phyloP scores from a whole-genome alignment of 345 rosid species.

The rapeseed (Brassica napus) region Da-Ae NC_063448.1:974501-975000 shows the following conservation, averaged over 20 bases:
- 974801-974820: constrained; percentile 40
- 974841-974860: constrained; percentile 97
- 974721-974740: constrained; percentile 4
- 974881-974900: background rate
- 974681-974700: background rate
- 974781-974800: constrained; percentile 66
- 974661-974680: background rate
- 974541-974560: constrained; percentile 82
- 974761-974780: background rate
- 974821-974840: constrained; percentile 92
- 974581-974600: background rate
- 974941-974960: background rate
- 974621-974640: background rate
- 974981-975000: background rate
- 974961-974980: background rate
- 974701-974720: constrained; percentile 9
- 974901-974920: background rate
- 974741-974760: background rate
- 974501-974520: constrained; percentile 86
- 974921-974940: background rate
- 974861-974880: constrained; percentile 40
- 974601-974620: background rate
- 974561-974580: constrained; percentile 79
- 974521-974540: constrained; percentile 86
- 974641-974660: background rate